These are phyloP conservation scores for Lotmaria passim DNA, from an alignment of 208 protist species.

Conservation along the genomic window DNA sequence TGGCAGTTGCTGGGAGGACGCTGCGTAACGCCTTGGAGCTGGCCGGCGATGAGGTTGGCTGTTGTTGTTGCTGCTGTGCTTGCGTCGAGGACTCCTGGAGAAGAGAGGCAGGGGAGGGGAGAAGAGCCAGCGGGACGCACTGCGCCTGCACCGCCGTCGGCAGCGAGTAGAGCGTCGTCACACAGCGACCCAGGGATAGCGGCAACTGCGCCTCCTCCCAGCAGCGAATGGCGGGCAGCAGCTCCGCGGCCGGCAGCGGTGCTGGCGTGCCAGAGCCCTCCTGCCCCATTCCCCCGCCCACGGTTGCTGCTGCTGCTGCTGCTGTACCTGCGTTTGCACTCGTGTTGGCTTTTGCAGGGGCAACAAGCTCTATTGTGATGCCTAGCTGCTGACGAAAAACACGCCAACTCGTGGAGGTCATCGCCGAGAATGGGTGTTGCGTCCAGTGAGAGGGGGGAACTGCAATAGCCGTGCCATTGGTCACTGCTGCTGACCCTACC, in stretches of 20 bases:
- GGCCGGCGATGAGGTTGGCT: not conserved
- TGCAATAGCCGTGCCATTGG: not conserved
- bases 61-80: not conserved
- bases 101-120: conserved; percentile 3
- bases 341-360: conserved; percentile 4
- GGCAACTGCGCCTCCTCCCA: conserved; percentile 81
- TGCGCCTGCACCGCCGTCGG: conserved; percentile 83
- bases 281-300: no score
- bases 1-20: not conserved
- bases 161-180: conserved; percentile 51
- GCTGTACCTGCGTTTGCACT: conserved; percentile 1
- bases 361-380: conserved; percentile 65
- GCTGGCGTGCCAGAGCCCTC: not conserved
- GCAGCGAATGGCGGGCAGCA: conserved; percentile 65
- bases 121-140: conserved; percentile 68
- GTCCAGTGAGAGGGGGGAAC: conserved; percentile 54
- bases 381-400: conserved; percentile 79
- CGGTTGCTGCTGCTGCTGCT: not conserved
- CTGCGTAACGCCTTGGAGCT: not conserved
- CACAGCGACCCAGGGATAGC: conserved; percentile 57
- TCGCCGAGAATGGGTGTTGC: conserved; percentile 45
- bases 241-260: conserved; percentile 15
- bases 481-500: conserved; percentile 1
- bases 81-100: no score
- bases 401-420: conserved; percentile 70